Base-by-base conservation (phyloP, 2,329 filamentous ascomycete genomes). In the Dissoconium aciculare region DNA sequence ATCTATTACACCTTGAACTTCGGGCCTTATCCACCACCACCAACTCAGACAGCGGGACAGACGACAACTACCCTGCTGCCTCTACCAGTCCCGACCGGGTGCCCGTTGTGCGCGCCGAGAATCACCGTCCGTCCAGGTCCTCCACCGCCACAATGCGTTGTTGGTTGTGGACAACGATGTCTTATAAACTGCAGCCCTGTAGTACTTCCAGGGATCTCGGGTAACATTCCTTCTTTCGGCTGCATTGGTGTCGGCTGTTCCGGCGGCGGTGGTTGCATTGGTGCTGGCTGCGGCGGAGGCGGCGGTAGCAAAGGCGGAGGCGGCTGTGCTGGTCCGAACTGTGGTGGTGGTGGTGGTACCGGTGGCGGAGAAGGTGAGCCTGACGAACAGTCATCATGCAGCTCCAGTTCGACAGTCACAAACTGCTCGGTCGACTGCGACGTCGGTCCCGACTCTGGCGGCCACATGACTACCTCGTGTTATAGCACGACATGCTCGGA, bases 191-290 rank as follows among this genome's bases (percentile, higher is more conserved):
- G 32, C 16, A n/a, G n/a, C n/a, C n/a, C n/a, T n/a, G n/a, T n/a
- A n/a, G n/a, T n/a, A n/a, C n/a, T n/a, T n/a, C n/a, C n/a, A n/a
- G n/a, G n/a, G n/a, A n/a, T n/a, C n/a, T 27, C 27, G 15, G 15
- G 15, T 14, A 15, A 17, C 6, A 11, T 31, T 16, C 32, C 32
- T 11, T 34, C 28, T 21, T 16, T 33, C 13, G 26, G 33, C 4
- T 35, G 33, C 29, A 35, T 35, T 11, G 33, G 33, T 13, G 5
- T 26, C 4, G 30, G 30, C n/a, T 32, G 34, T 25, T 26, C 30
- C 27, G 31, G 31, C 14, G 31, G 31, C 11, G 31, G 31, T 19
- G 25, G 31, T 11, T 36, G 34, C 21, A 10, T 36, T 15, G 34
- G 34, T 11, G 26, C 21, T 19, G 26, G 29, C 16, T 37, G 35